Percentiles rank a stretch among this genome's conserved stretches.
Evolutionary conservation across 768 basidiomycete species (phyloP).

Genomic region (Podaxis sp.): DNA sequence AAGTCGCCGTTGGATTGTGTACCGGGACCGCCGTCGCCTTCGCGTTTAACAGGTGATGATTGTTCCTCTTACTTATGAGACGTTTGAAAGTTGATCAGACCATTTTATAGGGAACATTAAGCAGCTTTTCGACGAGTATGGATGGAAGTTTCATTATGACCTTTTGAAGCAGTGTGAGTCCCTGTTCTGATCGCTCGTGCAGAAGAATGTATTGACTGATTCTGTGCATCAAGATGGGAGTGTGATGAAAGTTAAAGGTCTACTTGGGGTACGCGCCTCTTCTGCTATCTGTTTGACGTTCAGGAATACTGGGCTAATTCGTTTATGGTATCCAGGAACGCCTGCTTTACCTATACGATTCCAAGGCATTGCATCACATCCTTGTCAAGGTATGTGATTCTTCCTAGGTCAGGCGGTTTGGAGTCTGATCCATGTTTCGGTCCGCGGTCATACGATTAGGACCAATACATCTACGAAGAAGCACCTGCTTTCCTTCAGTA

Average conservation of each 20-base stretch:
- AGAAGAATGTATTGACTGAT: not conserved
- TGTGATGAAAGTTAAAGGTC: constrained; percentile 33
- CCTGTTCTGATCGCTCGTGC: not conserved
- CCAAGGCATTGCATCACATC: constrained; percentile 45
- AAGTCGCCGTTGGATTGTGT: constrained; percentile 8
- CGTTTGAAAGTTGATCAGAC: not conserved
- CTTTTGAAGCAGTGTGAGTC: constrained; percentile 32
- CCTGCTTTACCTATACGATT: constrained; percentile 42
- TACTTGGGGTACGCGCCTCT: constrained; percentile 32
- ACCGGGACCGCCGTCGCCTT: constrained; percentile 21
- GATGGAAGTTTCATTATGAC: constrained; percentile 36
- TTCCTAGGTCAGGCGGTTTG: not conserved
- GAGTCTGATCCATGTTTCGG: too few relatives aligned
- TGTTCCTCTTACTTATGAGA: not conserved
- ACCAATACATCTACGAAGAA: constrained; percentile 32
- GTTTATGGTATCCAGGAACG: constrained; percentile 20
- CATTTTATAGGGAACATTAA: constrained; percentile 32
- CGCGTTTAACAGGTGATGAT: constrained; percentile 34
- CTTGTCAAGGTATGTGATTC: constrained; percentile 35
- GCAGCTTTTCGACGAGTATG: constrained; percentile 32
- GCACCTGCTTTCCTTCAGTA: constrained; percentile 27
- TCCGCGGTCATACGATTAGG: constrained; percentile 18
- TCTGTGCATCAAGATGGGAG: constrained; percentile 27
- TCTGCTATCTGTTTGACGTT: too few relatives aligned
- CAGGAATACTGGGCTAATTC: too few relatives aligned